Percentiles rank a stretch among this genome's conserved stretches.
These are phyloP conservation scores for Apophysomyces ossiformis DNA, from an alignment of 371 early-diverging fungal species.

Conservation along the genomic window DNA sequence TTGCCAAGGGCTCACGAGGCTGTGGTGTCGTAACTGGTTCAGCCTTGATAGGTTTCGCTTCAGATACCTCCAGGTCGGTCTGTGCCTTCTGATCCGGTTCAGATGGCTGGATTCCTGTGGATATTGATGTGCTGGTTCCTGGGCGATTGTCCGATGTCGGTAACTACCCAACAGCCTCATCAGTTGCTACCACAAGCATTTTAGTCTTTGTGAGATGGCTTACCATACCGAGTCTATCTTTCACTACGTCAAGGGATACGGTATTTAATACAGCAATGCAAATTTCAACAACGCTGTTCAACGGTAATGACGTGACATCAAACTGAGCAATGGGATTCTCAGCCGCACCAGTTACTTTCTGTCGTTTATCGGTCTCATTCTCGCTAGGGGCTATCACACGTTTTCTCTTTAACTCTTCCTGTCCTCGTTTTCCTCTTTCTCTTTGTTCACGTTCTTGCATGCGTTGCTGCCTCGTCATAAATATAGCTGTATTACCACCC, in stretches of 20 bases:
- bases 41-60: neutral
- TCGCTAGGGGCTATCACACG: conserved; percentile 11
- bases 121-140: neutral
- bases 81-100: conserved; percentile 8
- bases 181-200: conserved; percentile 1
- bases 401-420: conserved; percentile 31
- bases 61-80: neutral
- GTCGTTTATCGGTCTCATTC: conserved; percentile 26
- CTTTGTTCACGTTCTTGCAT: conserved; percentile 22
- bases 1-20: conserved; percentile 32
- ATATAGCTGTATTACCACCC: conserved; percentile 51
- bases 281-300: conserved; percentile 37
- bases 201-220: neutral
- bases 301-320: conserved; percentile 46
- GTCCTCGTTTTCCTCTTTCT: conserved; percentile 19
- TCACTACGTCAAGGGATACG: conserved; percentile 39
- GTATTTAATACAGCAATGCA: conserved; percentile 45
- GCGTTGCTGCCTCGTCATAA: conserved; percentile 29
- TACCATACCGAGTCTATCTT: conserved; percentile 33
- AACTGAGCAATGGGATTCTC: conserved; percentile 34
- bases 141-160: conserved; percentile 7
- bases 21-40: neutral
- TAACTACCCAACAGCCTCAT: neutral
- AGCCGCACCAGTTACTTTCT: conserved; percentile 14
- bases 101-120: neutral